Conservation (phyloP, 345 rosid genomes). For the Garcia nutans region DNA sequence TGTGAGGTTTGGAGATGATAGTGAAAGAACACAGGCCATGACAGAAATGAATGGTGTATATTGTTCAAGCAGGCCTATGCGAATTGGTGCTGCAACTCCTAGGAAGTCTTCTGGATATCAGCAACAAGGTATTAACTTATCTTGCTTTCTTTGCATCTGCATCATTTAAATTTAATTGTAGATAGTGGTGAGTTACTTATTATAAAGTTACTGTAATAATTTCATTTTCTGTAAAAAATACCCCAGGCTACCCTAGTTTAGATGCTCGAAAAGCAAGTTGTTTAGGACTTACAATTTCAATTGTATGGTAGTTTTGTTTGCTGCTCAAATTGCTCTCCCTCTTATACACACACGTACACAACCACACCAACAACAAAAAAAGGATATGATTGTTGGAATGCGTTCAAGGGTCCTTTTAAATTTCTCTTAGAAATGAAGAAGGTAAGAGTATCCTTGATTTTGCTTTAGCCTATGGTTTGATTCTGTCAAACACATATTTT, state of each 20-base stretch:
- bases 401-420: neutral
- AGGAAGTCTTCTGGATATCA: conserved; percentile 83
- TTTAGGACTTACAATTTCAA: neutral
- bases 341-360: neutral
- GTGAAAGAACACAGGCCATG: conserved; percentile 81
- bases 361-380: neutral
- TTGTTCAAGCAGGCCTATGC: conserved; percentile 94
- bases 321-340: neutral
- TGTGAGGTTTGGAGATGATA: conserved; percentile 94
- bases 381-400: neutral
- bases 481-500: no score
- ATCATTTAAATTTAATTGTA: conserved; percentile 6
- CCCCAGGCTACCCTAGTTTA: neutral
- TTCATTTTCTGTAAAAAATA: neutral
- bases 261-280: neutral
- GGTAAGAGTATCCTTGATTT: no score
- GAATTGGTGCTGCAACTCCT: conserved; percentile 93
- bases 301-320: neutral
- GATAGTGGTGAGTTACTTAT: neutral
- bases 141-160: conserved; percentile 9
- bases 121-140: conserved; percentile 56
- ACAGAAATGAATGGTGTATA: conserved; percentile 87
- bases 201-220: neutral
- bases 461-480: no score
- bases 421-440: no score